Evolutionary conservation across 2,329 filamentous ascomycete genomes (phyloP).

Genomic region (Aspergillus hiratsukae): DNA sequence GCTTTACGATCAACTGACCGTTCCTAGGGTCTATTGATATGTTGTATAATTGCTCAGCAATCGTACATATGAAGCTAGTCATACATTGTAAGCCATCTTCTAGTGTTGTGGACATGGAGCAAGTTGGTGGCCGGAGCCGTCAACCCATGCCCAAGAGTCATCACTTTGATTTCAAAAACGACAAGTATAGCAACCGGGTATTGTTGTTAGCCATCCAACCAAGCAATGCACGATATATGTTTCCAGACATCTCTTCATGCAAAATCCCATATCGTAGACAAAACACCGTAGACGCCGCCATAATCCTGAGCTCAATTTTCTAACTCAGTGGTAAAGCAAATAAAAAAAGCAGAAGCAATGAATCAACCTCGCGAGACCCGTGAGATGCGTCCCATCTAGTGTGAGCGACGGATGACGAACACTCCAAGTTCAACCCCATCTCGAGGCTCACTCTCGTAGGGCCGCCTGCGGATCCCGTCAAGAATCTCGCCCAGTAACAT

Average conservation of each 20-base stretch:
- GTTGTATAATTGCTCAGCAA: constrained; percentile 1
- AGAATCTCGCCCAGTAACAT: constrained; percentile 57
- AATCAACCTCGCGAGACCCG: background rate
- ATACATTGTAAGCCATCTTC: background rate
- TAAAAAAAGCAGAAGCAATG: background rate
- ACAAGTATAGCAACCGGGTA: constrained; percentile 9
- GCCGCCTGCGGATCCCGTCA: constrained; percentile 52
- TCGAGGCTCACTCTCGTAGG: constrained; percentile 44
- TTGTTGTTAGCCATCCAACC: constrained; percentile 13
- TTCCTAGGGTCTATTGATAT: background rate
- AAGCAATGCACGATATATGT: constrained; percentile 2
- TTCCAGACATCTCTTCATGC: background rate
- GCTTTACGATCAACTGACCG: background rate
- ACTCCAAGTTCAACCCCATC: constrained; percentile 45
- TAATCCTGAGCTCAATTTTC: background rate
- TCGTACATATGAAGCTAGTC: background rate
- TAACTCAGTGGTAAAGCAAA: background rate
- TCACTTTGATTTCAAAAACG: background rate
- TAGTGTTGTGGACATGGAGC: background rate
- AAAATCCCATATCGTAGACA: background rate
- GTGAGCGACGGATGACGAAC: constrained; percentile 46
- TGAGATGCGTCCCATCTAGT: constrained; percentile 13
- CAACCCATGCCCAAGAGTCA: background rate
- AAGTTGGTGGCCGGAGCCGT: background rate
- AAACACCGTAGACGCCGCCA: background rate